Conservation (phyloP, 2,329 filamentous ascomycete genomes). For the Colletotrichum sp. region DNA sequence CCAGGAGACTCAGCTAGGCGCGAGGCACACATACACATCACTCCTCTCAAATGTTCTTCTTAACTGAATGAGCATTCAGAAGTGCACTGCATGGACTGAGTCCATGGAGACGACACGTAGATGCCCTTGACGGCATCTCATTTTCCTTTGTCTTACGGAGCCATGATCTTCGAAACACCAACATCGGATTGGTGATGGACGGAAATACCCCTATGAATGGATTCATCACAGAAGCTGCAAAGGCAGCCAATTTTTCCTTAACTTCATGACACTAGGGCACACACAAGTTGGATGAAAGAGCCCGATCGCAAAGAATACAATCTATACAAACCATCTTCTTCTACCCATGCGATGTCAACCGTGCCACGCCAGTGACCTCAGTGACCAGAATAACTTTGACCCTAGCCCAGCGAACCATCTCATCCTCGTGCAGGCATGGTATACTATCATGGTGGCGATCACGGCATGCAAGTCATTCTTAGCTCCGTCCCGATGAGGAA, state of each 20-base stretch:
- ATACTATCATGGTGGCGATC: neutral
- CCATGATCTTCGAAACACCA: neutral
- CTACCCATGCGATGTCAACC: neutral
- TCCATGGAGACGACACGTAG: neutral
- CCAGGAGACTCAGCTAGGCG: neutral
- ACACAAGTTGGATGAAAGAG: neutral
- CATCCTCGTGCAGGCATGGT: neutral
- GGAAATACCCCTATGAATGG: conserved; percentile 6
- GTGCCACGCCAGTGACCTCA: neutral
- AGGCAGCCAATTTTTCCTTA: neutral
- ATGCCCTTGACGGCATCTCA: neutral
- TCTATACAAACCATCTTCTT: neutral
- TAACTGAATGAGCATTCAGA: neutral
- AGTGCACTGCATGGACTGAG: neutral
- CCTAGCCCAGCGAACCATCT: neutral
- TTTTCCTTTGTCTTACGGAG: neutral
- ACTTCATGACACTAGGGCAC: neutral
- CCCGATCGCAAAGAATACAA: neutral
- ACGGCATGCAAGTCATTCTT: neutral
- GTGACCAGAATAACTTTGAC: neutral
- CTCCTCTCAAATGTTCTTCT: neutral
- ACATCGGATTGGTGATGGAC: conserved; percentile 9
- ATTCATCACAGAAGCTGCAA: neutral
- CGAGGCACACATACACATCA: neutral
- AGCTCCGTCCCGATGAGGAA: neutral